phyloP scores from a whole-genome alignment of 805 yeast species.

The Spathaspora passalidarum region DNA sequence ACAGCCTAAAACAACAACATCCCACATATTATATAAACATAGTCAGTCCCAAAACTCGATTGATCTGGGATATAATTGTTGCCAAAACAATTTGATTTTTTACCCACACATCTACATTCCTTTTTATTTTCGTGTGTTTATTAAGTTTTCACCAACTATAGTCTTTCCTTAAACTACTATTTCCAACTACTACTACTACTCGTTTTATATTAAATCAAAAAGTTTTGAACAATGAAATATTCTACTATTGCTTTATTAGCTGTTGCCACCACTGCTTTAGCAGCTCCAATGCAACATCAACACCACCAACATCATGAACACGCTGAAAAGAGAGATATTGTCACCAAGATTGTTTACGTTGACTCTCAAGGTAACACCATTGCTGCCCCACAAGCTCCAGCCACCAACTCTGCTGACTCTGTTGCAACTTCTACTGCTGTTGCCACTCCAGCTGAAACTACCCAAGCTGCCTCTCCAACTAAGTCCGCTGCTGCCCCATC shows the following conservation, averaged over 20 bases:
- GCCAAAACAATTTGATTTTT: neutral
- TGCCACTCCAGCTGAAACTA: constrained; percentile 5
- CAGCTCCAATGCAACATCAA: constrained; percentile 35
- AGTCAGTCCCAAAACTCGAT: neutral
- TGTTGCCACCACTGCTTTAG: constrained; percentile 23
- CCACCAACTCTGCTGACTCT: constrained; percentile 9
- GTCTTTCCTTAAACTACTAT: constrained; percentile 9
- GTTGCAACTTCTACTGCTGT: constrained; percentile 11
- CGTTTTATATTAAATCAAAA: neutral
- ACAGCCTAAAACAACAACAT: neutral
- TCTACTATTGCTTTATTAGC: constrained; percentile 24
- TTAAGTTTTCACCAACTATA: constrained; percentile 9
- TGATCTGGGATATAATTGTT: neutral
- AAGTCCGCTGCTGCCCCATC: constrained; percentile 13
- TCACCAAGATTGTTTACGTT: constrained; percentile 34
- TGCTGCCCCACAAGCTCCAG: constrained; percentile 16
- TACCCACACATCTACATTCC: neutral
- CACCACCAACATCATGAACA: constrained; percentile 32
- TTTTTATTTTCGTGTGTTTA: neutral
- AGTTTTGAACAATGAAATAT: constrained; percentile 23
- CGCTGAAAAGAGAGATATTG: constrained; percentile 36
- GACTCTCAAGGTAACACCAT: constrained; percentile 37
- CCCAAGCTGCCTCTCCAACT: constrained; percentile 7
- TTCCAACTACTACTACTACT: neutral
- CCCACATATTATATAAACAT: neutral